Evolutionary conservation across 2,329 filamentous ascomycete species (phyloP), one percentile per base, ranked within the genome.

Genomic region (Penicillium sp.): DNA sequence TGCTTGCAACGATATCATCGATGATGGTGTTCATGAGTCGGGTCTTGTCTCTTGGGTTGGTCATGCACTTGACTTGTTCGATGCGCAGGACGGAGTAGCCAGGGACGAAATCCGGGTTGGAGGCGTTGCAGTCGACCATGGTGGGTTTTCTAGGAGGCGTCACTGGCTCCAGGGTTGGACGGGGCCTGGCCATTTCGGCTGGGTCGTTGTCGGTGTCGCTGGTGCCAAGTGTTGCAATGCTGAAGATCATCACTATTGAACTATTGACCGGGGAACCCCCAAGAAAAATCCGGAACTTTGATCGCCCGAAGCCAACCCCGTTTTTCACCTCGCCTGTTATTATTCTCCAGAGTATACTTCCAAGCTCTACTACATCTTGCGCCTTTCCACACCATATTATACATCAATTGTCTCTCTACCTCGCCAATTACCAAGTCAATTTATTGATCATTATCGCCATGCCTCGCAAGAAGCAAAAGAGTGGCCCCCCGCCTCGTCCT

Each of bases 1-100:
- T 72, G 3, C 68, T 69, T 0, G 67, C 65, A 19, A 65, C 59
- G 45, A 78, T 74, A 51, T 79, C 74, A 37, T 69, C 59, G 19
- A 74, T 70, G 53, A 78, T 65, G 12, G 71, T 67, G 12, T 55
- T 19, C 38, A 77, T 64, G 12, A 73, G 62, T 8, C 62, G 44
- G 6, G 62, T 59, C 60, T 76, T 76, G 12, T 61, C 50, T 4
- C 17, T 4, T 0, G 67, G 47, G 26, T n/a, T 28, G 37, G 10
- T 67, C 60, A 54, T 71, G 63, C 8, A 4, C 17, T 28, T 24
- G 37, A 13, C 51, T 26, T 40, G 51, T 54, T 54, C 51, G 17
- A 78, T 67, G 55, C 69, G 69, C 24, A 72, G 61, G 15, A 66
- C 64, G 9, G 67, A 68, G 40, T 38, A 62, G 64, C n/a, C 66